Percentiles rank a stretch among this genome's conserved stretches.
phyloP scores from a whole-genome alignment of 2,329 filamentous ascomycete genomes.

The Colletotrichum horii region DNA sequence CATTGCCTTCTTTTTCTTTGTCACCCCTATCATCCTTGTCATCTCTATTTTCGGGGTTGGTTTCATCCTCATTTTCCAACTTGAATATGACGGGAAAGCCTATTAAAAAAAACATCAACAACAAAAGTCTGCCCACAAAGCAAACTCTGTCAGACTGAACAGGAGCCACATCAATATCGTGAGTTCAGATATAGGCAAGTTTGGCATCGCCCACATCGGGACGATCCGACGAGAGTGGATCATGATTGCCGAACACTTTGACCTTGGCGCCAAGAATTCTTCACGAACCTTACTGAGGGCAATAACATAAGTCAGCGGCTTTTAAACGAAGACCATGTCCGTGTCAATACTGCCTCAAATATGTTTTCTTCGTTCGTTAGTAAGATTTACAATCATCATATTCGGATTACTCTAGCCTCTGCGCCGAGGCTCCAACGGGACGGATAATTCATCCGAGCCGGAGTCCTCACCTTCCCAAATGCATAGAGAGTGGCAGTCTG shows the following conservation, averaged over 20 bases:
- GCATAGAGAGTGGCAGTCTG: neutral
- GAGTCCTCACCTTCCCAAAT: neutral
- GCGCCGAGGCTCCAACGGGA: neutral
- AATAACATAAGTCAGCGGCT: neutral
- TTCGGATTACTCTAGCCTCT: neutral
- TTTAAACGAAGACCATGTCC: neutral
- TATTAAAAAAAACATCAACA: fast-evolving
- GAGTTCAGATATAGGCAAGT: neutral
- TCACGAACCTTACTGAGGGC: neutral
- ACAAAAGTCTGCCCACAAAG: neutral
- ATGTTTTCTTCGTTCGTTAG: fast-evolving
- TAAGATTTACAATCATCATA: neutral
- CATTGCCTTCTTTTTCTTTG: fast-evolving
- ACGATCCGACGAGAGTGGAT: neutral
- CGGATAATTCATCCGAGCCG: neutral
- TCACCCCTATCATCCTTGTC: neutral
- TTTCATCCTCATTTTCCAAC: neutral
- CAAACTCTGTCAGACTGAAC: neutral
- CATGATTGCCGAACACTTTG: neutral
- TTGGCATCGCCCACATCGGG: neutral
- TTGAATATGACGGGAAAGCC: neutral
- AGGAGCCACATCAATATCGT: neutral
- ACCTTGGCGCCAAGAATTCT: neutral
- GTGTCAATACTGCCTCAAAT: neutral
- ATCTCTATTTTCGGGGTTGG: neutral